Conservation (phyloP, 805 yeast genomes). For the Tetrapisispora fleetii region DNA sequence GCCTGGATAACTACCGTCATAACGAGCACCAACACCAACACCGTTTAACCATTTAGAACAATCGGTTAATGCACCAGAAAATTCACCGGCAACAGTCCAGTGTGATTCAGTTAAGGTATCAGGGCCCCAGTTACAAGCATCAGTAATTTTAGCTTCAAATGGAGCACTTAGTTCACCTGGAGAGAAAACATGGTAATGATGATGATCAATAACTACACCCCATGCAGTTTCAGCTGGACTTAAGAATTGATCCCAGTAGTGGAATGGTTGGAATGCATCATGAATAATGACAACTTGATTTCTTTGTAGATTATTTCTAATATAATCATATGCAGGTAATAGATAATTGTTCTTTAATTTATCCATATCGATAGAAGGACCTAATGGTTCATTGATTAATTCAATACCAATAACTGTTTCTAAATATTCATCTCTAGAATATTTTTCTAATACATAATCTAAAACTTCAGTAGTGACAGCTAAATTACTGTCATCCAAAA, state of each 20-base stretch:
- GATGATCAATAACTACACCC: conserved; percentile 78
- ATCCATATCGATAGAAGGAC: conserved; percentile 51
- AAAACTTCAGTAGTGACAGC: conserved; percentile 48
- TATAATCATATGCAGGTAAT: conserved; percentile 49
- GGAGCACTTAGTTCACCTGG: conserved; percentile 46
- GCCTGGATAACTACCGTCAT: conserved; percentile 49
- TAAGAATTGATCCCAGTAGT: conserved; percentile 56
- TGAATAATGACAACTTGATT: conserved; percentile 58
- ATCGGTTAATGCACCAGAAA: conserved; percentile 88
- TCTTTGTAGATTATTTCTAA: conserved; percentile 44
- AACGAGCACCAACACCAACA: conserved; percentile 73
- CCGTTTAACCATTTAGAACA: conserved; percentile 88
- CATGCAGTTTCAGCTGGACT: conserved; percentile 35
- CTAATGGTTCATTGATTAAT: conserved; percentile 83
- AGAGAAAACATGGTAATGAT: conserved; percentile 80
- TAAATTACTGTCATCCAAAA: conserved; percentile 43
- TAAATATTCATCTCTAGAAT: conserved; percentile 48
- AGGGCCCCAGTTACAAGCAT: conserved; percentile 44
- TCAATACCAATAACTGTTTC: conserved; percentile 80
- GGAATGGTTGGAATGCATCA: conserved; percentile 62
- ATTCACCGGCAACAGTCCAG: conserved; percentile 79
- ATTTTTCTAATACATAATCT: conserved; percentile 45
- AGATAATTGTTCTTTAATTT: conserved; percentile 47
- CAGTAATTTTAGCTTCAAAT: conserved; percentile 51
- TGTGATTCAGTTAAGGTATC: conserved; percentile 43